These are phyloP conservation scores for Colletotrichum chlorophyti DNA, from an alignment of 2,329 filamentous ascomycete species.

Conservation along the genomic window DNA sequence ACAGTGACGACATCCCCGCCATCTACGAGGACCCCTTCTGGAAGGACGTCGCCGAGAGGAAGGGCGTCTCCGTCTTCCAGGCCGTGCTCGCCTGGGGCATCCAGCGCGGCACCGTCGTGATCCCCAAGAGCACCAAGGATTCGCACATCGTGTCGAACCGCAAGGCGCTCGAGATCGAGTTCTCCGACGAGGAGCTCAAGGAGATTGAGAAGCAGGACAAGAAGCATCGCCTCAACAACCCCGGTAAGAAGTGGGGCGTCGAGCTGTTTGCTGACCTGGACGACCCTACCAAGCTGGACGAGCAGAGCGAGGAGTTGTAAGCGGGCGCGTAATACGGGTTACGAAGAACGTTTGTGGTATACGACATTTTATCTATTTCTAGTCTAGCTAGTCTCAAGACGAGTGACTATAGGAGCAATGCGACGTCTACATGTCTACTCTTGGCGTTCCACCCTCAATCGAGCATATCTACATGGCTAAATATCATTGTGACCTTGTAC, in stretches of 20 bases:
- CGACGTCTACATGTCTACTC: no score
- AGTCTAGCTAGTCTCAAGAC: background rate
- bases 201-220: conserved; percentile 34
- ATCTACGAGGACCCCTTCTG: conserved; percentile 14
- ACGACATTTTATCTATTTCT: background rate
- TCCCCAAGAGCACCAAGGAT: conserved; percentile 44
- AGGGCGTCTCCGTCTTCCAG: conserved; percentile 40
- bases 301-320: conserved; percentile 18
- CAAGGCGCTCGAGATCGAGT: conserved; percentile 47
- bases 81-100: conserved; percentile 43
- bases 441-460: no score
- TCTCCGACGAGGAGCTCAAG: conserved; percentile 45
- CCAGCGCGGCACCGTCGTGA: conserved; percentile 39
- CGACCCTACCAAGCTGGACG: conserved; percentile 36
- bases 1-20: conserved; percentile 37
- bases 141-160: conserved; percentile 51
- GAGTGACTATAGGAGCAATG: no score
- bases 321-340: background rate
- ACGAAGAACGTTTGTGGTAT: background rate
- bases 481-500: no score
- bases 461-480: no score
- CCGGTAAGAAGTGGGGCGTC: conserved; percentile 45
- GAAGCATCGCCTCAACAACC: conserved; percentile 45
- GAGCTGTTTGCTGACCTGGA: conserved; percentile 47
- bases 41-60: conserved; percentile 35